phyloP scores from a whole-genome alignment of 768 basidiomycete genomes.

The Suillus decipiens region DNA sequence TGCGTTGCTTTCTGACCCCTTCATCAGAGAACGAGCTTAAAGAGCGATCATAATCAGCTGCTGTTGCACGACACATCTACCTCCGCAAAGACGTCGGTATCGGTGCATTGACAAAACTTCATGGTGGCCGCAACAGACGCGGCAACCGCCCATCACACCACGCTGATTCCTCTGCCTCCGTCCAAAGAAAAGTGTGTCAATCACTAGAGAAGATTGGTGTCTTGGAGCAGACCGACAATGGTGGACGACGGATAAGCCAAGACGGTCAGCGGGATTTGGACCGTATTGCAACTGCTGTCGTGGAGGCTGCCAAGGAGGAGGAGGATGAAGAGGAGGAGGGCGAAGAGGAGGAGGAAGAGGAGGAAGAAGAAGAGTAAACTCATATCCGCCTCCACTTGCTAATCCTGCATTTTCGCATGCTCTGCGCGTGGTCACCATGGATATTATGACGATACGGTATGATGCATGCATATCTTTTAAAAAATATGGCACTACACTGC shows the following conservation, averaged over 20 bases:
- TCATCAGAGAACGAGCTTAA: neutral
- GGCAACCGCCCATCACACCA: constrained; percentile 98
- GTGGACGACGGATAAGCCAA: constrained; percentile 94
- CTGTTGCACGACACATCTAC: constrained; percentile 98
- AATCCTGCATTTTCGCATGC: constrained; percentile 24
- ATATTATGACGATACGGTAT: constrained; percentile 42
- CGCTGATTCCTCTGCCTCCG: constrained; percentile 78
- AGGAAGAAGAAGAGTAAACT: constrained; percentile 46
- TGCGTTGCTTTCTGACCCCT: constrained; percentile 34
- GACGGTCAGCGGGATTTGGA: constrained; percentile 96
- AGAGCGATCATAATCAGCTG: constrained; percentile 51
- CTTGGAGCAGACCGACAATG: constrained; percentile 89
- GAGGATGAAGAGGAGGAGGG: constrained; percentile 78
- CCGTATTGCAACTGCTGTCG: constrained; percentile 88
- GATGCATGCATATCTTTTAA: constrained; percentile 32
- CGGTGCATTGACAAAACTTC: constrained; percentile 91
- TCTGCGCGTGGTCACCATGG: constrained; percentile 24
- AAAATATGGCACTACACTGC: constrained; percentile 32
- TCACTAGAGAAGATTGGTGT: constrained; percentile 99
- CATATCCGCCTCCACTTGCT: constrained; percentile 18
- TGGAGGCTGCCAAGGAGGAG: constrained; percentile 74
- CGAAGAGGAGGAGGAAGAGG: constrained; percentile 60
- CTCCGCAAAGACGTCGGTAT: constrained; percentile 97
- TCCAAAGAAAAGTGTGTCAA: constrained; percentile 96
- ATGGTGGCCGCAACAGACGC: constrained; percentile 94